phyloP scores from a whole-genome alignment of 2,329 filamentous ascomycete genomes.

The Phoma sp. region DNA sequence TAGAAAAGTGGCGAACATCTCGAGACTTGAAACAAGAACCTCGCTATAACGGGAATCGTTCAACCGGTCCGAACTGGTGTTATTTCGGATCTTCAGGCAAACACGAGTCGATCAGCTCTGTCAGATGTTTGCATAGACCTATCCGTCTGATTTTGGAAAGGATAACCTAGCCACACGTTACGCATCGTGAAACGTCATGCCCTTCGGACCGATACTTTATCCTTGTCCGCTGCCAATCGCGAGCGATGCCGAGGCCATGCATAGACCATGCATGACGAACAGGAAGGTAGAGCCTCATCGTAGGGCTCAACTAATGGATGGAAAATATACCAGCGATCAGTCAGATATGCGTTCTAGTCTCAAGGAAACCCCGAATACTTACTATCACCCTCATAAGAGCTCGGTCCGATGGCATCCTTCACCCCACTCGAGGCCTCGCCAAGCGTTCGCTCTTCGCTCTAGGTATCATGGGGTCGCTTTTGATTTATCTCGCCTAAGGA shows the following conservation, averaged over 20 bases:
- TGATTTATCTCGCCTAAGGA: not conserved
- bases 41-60: slow-evolving; percentile 5
- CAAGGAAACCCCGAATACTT: not conserved
- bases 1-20: slow-evolving; percentile 18
- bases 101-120: slow-evolving; percentile 1
- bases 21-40: slow-evolving; percentile 17
- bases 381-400: not conserved
- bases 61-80: slow-evolving; percentile 12
- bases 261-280: slow-evolving; percentile 1
- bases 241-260: not conserved
- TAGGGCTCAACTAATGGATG: not conserved
- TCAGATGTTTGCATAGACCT: not conserved
- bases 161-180: not conserved
- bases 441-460: not conserved
- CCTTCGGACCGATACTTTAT: slow-evolving; percentile 7
- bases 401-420: slow-evolving; percentile 11
- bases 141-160: not conserved
- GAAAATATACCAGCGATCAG: not conserved
- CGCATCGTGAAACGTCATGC: slow-evolving; percentile 8
- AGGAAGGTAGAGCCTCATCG: slow-evolving; percentile 1
- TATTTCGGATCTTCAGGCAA: slow-evolving; percentile 13
- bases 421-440: slow-evolving; percentile 16
- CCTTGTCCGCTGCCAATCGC: slow-evolving; percentile 1
- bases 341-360: not conserved
- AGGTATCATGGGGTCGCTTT: not conserved